Evolutionary conservation across 23 red algal species (phyloP).

Genomic region (Chondrus crispus): DNA sequence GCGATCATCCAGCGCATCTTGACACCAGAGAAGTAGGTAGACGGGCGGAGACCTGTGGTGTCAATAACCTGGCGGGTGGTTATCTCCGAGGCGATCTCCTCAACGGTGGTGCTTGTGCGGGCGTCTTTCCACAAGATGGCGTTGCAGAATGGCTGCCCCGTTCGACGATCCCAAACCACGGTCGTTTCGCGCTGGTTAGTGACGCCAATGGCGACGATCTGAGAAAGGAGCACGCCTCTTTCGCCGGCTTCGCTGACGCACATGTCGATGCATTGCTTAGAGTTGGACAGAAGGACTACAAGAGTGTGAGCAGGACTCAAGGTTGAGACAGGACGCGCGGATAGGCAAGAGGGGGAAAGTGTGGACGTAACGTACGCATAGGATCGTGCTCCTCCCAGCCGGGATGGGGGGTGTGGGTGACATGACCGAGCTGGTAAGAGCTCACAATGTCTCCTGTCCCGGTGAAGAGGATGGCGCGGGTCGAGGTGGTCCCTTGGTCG

Average conservation of each 20-base stretch:
- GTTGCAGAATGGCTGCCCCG: slow-evolving; percentile 67
- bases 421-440: slow-evolving; percentile 58
- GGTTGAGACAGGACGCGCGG: background rate
- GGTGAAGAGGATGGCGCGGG: slow-evolving; percentile 78
- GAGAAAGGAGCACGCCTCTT: background rate
- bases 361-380: slow-evolving; percentile 9
- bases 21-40: slow-evolving; percentile 85
- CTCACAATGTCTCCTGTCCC: slow-evolving; percentile 32
- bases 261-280: slow-evolving; percentile 49
- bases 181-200: slow-evolving; percentile 96
- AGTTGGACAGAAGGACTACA: background rate
- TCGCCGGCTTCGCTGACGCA: slow-evolving; percentile 16
- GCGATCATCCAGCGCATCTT: slow-evolving; percentile 94
- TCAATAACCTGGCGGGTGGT: slow-evolving; percentile 33
- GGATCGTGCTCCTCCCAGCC: slow-evolving; percentile 95
- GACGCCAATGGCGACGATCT: slow-evolving; percentile 75
- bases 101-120: slow-evolving; percentile 58
- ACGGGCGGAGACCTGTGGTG: slow-evolving; percentile 67
- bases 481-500: slow-evolving; percentile 93
- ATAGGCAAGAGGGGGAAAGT: background rate
- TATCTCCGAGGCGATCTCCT: background rate
- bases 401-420: slow-evolving; percentile 33
- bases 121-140: slow-evolving; percentile 87
- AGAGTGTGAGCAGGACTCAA: background rate
- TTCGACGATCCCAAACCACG: slow-evolving; percentile 77